phyloP scores from a whole-genome alignment of 805 yeast species.

The Nakazawaea ernobii region DNA sequence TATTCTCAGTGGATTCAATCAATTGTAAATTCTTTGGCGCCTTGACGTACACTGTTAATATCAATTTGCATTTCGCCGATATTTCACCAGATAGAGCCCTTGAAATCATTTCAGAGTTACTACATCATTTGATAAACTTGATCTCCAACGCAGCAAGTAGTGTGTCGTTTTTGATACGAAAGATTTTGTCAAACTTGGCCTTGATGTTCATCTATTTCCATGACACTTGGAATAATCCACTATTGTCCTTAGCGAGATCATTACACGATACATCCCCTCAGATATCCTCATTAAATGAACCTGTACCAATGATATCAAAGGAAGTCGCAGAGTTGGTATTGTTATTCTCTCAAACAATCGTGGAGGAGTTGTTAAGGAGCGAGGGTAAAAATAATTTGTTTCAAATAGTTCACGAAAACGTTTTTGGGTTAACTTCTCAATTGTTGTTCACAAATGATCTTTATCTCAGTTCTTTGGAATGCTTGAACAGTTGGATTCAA shows the following conservation, averaged over 20 bases:
- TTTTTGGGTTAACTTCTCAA: slow-evolving; percentile 27
- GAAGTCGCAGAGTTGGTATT: slow-evolving; percentile 16
- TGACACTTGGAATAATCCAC: slow-evolving; percentile 34
- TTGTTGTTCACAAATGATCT: slow-evolving; percentile 11
- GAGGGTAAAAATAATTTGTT: slow-evolving; percentile 29
- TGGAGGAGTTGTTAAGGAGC: slow-evolving; percentile 44
- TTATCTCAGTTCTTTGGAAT: slow-evolving; percentile 17
- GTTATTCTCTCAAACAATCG: slow-evolving; percentile 37
- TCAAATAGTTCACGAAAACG: slow-evolving; percentile 25
- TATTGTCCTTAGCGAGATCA: slow-evolving; percentile 21
- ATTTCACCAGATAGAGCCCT: neutral
- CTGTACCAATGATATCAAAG: neutral
- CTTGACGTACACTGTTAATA: slow-evolving; percentile 62
- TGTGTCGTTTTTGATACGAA: slow-evolving; percentile 43
- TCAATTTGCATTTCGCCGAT: slow-evolving; percentile 27
- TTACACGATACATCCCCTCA: slow-evolving; percentile 7
- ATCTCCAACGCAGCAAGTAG: slow-evolving; percentile 13
- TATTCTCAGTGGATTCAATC: slow-evolving; percentile 35
- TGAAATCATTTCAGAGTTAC: neutral
- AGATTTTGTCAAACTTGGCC: slow-evolving; percentile 51
- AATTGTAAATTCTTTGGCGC: slow-evolving; percentile 77
- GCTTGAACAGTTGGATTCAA: slow-evolving; percentile 29
- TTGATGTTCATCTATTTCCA: slow-evolving; percentile 37
- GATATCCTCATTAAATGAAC: neutral
- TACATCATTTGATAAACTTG: slow-evolving; percentile 14